Percentiles rank a stretch among this genome's conserved stretches.
phyloP scores from a whole-genome alignment of 192 early-diverging fungal genomes.

The Phlyctochytrium arcticum region DNA sequence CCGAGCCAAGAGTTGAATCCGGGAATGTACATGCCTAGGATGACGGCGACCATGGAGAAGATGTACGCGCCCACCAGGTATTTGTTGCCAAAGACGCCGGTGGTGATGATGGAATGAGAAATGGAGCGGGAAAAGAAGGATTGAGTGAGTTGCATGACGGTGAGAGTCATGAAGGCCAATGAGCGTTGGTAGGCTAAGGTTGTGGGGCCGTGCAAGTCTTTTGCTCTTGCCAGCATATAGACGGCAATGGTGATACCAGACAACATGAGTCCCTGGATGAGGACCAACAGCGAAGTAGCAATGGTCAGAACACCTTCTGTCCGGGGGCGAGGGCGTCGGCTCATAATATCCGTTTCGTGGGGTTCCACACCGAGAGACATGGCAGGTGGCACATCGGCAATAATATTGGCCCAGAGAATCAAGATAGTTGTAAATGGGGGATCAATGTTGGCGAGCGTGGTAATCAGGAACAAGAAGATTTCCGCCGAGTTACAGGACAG shows the following conservation, averaged over 20 bases:
- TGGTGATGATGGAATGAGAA: constrained; percentile 67
- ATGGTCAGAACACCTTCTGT: constrained; percentile 68
- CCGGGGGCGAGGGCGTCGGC: constrained; percentile 72
- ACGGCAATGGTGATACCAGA: constrained; percentile 47
- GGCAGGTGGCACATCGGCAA: constrained; percentile 95
- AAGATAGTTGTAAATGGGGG: constrained; percentile 88
- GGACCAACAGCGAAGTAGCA: constrained; percentile 58
- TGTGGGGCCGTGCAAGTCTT: constrained; percentile 17
- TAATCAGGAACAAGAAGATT: constrained; percentile 81
- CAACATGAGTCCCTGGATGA: constrained; percentile 73
- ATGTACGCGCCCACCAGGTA: constrained; percentile 78
- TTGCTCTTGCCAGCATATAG: constrained; percentile 23
- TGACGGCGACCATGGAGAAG: constrained; percentile 61
- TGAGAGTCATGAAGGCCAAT: constrained; percentile 77
- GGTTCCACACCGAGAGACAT: constrained; percentile 91
- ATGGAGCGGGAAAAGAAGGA: constrained; percentile 79
- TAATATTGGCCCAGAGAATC: constrained; percentile 97
- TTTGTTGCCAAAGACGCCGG: constrained; percentile 68
- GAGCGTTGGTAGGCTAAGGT: constrained; percentile 43
- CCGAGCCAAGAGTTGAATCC: constrained; percentile 41
- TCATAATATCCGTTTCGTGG: constrained; percentile 81
- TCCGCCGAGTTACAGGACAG: constrained; percentile 93
- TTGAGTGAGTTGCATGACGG: constrained; percentile 83
- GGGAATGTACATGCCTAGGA: constrained; percentile 80
- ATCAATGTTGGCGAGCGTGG: constrained; percentile 68